Conservation (phyloP, 805 yeast species). For the Yarrowia sp. region DNA sequence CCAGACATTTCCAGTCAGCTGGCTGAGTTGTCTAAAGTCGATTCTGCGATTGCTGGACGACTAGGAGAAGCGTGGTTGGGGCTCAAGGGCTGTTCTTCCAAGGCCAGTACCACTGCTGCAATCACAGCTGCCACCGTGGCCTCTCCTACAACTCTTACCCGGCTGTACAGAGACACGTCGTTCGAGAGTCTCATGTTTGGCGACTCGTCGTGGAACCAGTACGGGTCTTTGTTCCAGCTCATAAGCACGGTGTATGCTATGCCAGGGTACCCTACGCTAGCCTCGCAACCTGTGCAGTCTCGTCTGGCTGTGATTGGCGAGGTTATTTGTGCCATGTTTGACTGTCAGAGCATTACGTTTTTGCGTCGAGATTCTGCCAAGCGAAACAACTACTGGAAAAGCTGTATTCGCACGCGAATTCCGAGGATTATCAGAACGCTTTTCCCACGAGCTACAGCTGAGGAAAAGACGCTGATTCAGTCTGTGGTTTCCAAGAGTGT, state of each 20-base stretch:
- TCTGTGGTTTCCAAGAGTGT: slow-evolving; percentile 37
- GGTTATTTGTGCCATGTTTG: slow-evolving; percentile 45
- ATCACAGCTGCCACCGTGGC: neutral
- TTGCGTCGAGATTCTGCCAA: slow-evolving; percentile 38
- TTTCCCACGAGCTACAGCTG: slow-evolving; percentile 27
- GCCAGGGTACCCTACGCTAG: slow-evolving; percentile 26
- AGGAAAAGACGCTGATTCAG: neutral
- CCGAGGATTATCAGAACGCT: slow-evolving; percentile 45
- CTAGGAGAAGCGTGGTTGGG: slow-evolving; percentile 4
- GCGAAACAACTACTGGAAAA: slow-evolving; percentile 44
- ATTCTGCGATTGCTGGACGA: neutral
- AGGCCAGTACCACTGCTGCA: neutral
- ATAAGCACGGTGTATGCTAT: slow-evolving; percentile 24
- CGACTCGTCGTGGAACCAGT: slow-evolving; percentile 29
- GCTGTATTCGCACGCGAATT: slow-evolving; percentile 46
- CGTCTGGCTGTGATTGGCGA: slow-evolving; percentile 37
- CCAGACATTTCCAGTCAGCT: neutral
- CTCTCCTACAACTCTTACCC: slow-evolving; percentile 21
- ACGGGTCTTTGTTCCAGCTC: slow-evolving; percentile 25
- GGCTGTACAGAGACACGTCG: slow-evolving; percentile 31
- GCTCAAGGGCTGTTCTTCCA: neutral
- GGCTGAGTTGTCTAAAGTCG: slow-evolving; percentile 6
- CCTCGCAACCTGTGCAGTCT: slow-evolving; percentile 6
- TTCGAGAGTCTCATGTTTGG: slow-evolving; percentile 31
- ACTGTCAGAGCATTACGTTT: slow-evolving; percentile 44